These are phyloP conservation scores for Candida easanensis DNA, from an alignment of 805 yeast genomes.

Conservation along the genomic window DNA sequence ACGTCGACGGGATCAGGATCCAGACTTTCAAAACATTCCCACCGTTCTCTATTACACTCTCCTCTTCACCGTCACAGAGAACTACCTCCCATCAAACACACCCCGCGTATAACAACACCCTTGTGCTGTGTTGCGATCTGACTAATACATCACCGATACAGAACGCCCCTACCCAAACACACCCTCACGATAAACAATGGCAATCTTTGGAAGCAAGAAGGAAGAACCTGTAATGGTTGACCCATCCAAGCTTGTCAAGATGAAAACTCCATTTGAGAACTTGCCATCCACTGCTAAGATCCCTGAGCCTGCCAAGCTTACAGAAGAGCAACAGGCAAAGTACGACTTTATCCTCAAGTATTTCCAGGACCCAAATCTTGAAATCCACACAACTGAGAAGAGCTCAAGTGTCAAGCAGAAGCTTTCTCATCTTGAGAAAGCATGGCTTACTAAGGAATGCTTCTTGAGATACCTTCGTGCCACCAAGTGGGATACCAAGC, in stretches of 20 bases:
- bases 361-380: constrained; percentile 43
- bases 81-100: no score
- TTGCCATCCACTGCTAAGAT: constrained; percentile 51
- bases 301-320: constrained; percentile 45
- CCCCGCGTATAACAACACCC: no score
- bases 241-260: constrained; percentile 28
- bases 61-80: no score
- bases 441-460: constrained; percentile 95
- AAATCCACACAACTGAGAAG: constrained; percentile 34
- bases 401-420: constrained; percentile 40
- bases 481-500: constrained; percentile 79
- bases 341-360: constrained; percentile 62
- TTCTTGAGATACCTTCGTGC: constrained; percentile 88
- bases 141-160: no score
- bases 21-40: no score
- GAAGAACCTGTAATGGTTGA: constrained; percentile 23
- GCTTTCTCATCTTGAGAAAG: constrained; percentile 59
- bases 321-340: constrained; percentile 53
- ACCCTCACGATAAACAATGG: constrained; percentile 18
- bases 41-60: no score
- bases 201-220: constrained; percentile 27
- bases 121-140: neutral
- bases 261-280: constrained; percentile 49
- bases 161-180: neutral
- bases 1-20: neutral